Percentiles rank a stretch among this genome's conserved stretches.
Evolutionary conservation across 2,329 filamentous ascomycete species (phyloP).

Genomic region (Alternaria ethzedia): DNA sequence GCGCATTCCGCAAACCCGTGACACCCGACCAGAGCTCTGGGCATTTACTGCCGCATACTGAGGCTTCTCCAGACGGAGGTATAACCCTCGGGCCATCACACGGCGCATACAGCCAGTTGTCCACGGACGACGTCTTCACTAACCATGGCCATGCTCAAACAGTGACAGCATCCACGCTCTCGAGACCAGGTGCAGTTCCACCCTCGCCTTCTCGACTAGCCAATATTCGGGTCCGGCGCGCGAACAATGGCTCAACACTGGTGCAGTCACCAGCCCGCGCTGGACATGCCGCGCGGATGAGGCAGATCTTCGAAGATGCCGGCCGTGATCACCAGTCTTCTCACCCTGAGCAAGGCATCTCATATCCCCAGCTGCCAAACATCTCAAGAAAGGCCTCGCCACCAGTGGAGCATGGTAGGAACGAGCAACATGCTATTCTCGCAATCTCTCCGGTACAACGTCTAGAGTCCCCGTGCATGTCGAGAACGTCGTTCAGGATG

Average conservation of each 20-base stretch:
- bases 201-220: slow-evolving; percentile 14
- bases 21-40: slow-evolving; percentile 6
- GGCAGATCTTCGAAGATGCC: slow-evolving; percentile 34
- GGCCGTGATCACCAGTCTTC: slow-evolving; percentile 6
- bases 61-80: slow-evolving; percentile 1
- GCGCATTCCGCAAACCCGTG: slow-evolving; percentile 1
- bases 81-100: slow-evolving; percentile 5
- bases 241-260: slow-evolving; percentile 21
- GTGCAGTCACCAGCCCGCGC: slow-evolving; percentile 38
- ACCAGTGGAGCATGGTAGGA: background rate
- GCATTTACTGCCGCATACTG: background rate
- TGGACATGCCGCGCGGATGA: slow-evolving; percentile 38
- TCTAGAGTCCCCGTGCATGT: slow-evolving; percentile 3
- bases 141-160: background rate
- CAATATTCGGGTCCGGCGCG: slow-evolving; percentile 35
- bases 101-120: background rate
- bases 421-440: background rate
- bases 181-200: background rate
- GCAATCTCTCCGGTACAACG: background rate
- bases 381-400: slow-evolving; percentile 24
- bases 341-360: background rate
- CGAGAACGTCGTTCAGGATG: background rate
- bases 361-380: slow-evolving; percentile 36
- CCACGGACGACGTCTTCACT: background rate
- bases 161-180: background rate